Percentiles rank a stretch among this genome's conserved stretches.
phyloP scores from a whole-genome alignment of 306 rosid genomes.

The Carpinus viminea region DNA sequence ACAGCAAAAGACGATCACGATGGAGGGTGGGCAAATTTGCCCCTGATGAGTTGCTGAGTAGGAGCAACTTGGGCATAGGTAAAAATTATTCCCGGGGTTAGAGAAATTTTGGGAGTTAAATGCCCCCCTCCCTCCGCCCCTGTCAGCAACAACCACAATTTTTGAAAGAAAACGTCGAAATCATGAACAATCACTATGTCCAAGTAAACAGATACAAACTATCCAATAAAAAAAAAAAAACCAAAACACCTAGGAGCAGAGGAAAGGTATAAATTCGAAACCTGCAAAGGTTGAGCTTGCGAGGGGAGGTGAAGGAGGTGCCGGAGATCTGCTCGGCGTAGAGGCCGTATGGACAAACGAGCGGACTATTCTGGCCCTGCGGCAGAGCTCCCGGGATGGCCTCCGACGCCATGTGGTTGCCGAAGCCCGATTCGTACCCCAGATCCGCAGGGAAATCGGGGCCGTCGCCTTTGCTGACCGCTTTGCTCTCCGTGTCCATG shows the following conservation, averaged over 20 bases:
- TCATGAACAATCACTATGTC: too few relatives aligned
- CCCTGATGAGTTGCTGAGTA: too few relatives aligned
- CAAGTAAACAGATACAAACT: not conserved
- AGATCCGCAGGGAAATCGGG: slow-evolving; percentile 27
- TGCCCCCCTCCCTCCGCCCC: too few relatives aligned
- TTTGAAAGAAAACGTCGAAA: not conserved
- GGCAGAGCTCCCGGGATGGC: slow-evolving; percentile 86
- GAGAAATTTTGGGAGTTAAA: too few relatives aligned
- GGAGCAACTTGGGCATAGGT: too few relatives aligned
- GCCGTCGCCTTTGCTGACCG: slow-evolving; percentile 19
- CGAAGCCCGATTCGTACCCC: slow-evolving; percentile 68
- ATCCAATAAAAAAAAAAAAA: too few relatives aligned
- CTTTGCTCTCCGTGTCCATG: slow-evolving; percentile 23
- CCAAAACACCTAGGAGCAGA: not conserved
- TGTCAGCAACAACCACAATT: not conserved
- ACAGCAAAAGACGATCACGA: too few relatives aligned
- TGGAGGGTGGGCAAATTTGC: too few relatives aligned
- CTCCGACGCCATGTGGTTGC: slow-evolving; percentile 79
- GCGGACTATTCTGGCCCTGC: slow-evolving; percentile 75
- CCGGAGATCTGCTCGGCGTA: slow-evolving; percentile 97
- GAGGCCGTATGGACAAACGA: slow-evolving; percentile 78
- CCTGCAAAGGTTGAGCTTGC: slow-evolving; percentile 73
- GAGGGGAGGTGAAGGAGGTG: slow-evolving; percentile 91
- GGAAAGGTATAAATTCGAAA: not conserved
- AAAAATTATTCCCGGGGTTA: too few relatives aligned